phyloP scores from a whole-genome alignment of 306 rosid genomes.

The Quercus gilva region DNA sequence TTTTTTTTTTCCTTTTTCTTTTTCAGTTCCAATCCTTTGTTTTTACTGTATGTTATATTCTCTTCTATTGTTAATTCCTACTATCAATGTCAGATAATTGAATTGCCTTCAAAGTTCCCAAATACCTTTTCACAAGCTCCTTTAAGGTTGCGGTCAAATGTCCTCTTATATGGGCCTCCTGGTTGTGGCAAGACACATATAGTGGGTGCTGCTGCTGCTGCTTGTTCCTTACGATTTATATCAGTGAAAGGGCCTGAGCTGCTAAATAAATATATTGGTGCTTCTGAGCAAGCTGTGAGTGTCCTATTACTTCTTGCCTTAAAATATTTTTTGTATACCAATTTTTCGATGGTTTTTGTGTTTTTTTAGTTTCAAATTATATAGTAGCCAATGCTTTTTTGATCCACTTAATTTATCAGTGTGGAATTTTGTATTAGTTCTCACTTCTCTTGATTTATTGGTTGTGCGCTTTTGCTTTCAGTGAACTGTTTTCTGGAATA shows the following conservation, averaged over 20 bases:
- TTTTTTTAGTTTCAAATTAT: neutral
- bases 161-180: constrained; percentile 94
- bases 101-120: constrained; percentile 90
- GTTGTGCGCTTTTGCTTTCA: neutral
- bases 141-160: constrained; percentile 86
- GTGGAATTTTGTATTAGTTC: neutral
- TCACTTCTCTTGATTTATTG: neutral
- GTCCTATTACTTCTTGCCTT: constrained; percentile 15
- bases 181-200: constrained; percentile 98
- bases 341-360: neutral
- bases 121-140: constrained; percentile 87
- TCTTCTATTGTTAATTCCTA: neutral
- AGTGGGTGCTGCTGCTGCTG: constrained; percentile 96
- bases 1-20: neutral
- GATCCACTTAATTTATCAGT: neutral
- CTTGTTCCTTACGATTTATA: constrained; percentile 88
- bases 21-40: neutral
- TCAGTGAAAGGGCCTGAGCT: constrained; percentile 95
- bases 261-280: constrained; percentile 92
- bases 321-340: neutral
- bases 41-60: neutral
- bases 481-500: neutral
- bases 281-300: constrained; percentile 99
- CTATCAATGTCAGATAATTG: constrained; percentile 69
- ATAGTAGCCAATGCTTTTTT: neutral